Conservation (phyloP, 345 rosid genomes). For the Linum tenue region DNA sequence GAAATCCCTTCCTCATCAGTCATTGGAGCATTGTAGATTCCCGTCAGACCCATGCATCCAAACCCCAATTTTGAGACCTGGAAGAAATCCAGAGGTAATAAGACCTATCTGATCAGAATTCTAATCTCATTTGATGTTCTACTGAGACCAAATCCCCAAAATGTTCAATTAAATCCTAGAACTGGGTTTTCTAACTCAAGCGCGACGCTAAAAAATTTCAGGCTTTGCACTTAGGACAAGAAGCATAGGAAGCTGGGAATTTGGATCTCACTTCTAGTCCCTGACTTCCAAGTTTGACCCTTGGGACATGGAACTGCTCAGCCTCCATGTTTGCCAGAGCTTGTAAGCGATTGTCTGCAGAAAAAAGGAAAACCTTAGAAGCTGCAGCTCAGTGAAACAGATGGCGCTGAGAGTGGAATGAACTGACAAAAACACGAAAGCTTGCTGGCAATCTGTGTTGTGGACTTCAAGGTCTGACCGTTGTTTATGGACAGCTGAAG, state of each 20-base stretch:
- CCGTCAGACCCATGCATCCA: slow-evolving; percentile 39
- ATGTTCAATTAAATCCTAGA: no score
- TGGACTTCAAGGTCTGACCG: no score
- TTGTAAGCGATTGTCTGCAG: background rate
- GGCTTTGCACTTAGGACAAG: background rate
- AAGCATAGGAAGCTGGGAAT: background rate
- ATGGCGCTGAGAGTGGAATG: background rate
- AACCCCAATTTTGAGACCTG: slow-evolving; percentile 43
- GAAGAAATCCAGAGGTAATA: no score
- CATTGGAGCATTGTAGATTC: slow-evolving; percentile 34
- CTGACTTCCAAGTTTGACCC: slow-evolving; percentile 36
- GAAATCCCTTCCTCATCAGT: slow-evolving; percentile 34
- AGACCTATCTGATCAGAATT: no score
- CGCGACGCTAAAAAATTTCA: no score
- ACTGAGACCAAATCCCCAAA: no score
- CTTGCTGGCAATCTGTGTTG: background rate
- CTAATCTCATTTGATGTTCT: background rate
- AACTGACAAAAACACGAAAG: background rate
- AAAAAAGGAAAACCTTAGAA: background rate
- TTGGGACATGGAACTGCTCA: slow-evolving; percentile 19
- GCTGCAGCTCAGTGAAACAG: background rate
- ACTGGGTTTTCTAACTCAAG: no score
- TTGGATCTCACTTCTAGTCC: slow-evolving; percentile 31
- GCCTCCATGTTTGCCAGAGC: background rate
- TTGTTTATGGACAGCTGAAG: no score